Percentiles rank a stretch among this genome's conserved stretches.
phyloP scores from a whole-genome alignment of 495 filamentous ascomycete species.

The Penicillium paradoxum region DNA sequence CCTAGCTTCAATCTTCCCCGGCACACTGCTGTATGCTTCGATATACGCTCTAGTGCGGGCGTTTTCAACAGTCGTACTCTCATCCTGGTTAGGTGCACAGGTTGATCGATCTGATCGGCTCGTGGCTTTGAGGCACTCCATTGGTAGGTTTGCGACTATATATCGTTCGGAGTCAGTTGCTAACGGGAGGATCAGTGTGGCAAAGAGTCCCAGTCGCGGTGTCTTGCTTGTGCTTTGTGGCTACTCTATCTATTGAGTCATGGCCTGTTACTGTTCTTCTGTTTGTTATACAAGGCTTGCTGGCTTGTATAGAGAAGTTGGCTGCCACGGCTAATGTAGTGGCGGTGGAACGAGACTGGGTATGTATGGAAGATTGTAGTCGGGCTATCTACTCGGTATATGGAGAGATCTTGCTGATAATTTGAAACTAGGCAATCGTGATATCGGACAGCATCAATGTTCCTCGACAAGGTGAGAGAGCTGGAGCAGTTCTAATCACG shows the following conservation, averaged over 20 bases:
- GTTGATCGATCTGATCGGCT: slow-evolving; percentile 44
- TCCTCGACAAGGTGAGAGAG: too few relatives aligned
- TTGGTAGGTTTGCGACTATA: slow-evolving; percentile 35
- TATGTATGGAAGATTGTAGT: too few relatives aligned
- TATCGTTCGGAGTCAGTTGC: too few relatives aligned
- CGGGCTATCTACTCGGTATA: too few relatives aligned
- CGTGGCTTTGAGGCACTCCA: slow-evolving; percentile 44
- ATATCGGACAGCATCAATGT: too few relatives aligned
- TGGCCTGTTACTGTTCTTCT: slow-evolving; percentile 31
- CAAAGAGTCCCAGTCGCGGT: slow-evolving; percentile 34
- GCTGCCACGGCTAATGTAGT: slow-evolving; percentile 52
- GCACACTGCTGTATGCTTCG: slow-evolving; percentile 45
- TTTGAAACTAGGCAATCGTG: too few relatives aligned
- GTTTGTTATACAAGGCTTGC: slow-evolving; percentile 40
- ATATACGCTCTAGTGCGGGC: slow-evolving; percentile 36
- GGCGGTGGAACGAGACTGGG: slow-evolving; percentile 64
- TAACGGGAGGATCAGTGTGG: too few relatives aligned
- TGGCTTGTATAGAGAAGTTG: slow-evolving; percentile 57
- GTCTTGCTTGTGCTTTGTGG: too few relatives aligned
- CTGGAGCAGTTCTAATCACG: too few relatives aligned
- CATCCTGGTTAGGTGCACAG: slow-evolving; percentile 43
- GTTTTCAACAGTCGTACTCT: slow-evolving; percentile 25
- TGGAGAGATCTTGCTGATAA: too few relatives aligned
- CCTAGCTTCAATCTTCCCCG: slow-evolving; percentile 54
- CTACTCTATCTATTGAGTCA: too few relatives aligned